Percentiles rank a stretch among this genome's conserved stretches.
Evolutionary conservation across 140 eudicot genomes (phyloP).

Genomic region (Ambrosia hybrid): DNA sequence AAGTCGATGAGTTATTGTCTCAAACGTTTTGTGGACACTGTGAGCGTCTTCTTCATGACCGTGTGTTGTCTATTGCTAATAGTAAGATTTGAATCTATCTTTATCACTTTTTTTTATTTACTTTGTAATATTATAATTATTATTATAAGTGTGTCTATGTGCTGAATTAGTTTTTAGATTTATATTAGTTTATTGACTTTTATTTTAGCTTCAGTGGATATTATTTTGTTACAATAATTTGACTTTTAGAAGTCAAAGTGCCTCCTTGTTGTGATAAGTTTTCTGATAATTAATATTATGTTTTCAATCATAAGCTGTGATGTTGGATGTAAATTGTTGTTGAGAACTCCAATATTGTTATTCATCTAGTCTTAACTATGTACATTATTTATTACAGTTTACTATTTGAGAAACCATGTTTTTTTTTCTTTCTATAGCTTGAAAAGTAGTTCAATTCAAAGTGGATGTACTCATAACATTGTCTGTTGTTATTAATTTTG

Average conservation of each 20-base stretch:
- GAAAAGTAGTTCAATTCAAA: no score
- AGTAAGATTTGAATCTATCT: slow-evolving; percentile 24
- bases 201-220: background rate
- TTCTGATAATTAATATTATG: no score
- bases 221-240: slow-evolving; percentile 7
- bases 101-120: background rate
- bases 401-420: no score
- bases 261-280: no score
- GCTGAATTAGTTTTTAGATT: background rate
- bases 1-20: slow-evolving; percentile 41
- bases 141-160: background rate
- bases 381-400: no score
- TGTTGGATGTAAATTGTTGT: background rate
- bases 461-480: no score
- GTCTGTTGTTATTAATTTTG: slow-evolving; percentile 10
- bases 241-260: slow-evolving; percentile 2
- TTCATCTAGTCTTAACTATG: background rate
- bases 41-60: slow-evolving; percentile 24
- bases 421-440: no score
- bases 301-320: background rate
- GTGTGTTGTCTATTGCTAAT: slow-evolving; percentile 18
- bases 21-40: slow-evolving; percentile 40
- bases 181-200: background rate
- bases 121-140: no score
- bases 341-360: background rate